phyloP scores from a whole-genome alignment of 805 yeast genomes.

The Yamadazyma nakazawae region DNA sequence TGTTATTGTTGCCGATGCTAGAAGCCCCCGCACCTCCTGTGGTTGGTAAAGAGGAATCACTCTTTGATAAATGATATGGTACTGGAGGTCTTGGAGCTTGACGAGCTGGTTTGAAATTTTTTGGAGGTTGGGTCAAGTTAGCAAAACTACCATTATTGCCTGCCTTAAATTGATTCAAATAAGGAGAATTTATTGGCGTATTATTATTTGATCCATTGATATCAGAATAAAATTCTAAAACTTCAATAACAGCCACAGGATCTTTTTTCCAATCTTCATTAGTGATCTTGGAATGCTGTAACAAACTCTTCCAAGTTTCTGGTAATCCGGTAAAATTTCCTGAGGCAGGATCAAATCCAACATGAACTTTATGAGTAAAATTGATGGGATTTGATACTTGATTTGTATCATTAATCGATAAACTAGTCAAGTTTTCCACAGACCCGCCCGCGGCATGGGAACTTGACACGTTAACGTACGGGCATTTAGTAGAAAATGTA shows the following conservation, averaged over 20 bases:
- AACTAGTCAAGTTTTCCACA: neutral
- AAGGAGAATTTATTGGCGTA: constrained; percentile 11
- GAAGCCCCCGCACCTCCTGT: neutral
- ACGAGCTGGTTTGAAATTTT: constrained; percentile 32
- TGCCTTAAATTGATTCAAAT: constrained; percentile 3
- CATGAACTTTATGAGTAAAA: constrained; percentile 91
- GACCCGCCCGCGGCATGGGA: neutral
- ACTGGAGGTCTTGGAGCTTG: constrained; percentile 44
- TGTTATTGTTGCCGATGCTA: too few relatives aligned
- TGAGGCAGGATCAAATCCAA: constrained; percentile 77
- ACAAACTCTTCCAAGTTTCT: constrained; percentile 53
- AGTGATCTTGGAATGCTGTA: constrained; percentile 58
- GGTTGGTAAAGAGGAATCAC: neutral
- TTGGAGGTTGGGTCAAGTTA: constrained; percentile 15
- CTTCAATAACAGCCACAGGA: constrained; percentile 63
- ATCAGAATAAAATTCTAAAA: constrained; percentile 52
- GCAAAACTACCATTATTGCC: constrained; percentile 5
- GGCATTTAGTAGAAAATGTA: constrained; percentile 75
- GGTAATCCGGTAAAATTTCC: constrained; percentile 58
- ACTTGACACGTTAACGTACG: constrained; percentile 39
- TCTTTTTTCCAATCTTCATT: constrained; percentile 61
- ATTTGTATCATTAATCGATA: constrained; percentile 6
- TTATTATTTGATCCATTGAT: constrained; percentile 12
- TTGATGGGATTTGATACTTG: constrained; percentile 88
- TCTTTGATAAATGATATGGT: constrained; percentile 34